Percentiles rank a stretch among this genome's conserved stretches.
These are phyloP conservation scores for Chrysoporthe austroafricana DNA, from an alignment of 2,329 filamentous ascomycete species.

Conservation along the genomic window DNA sequence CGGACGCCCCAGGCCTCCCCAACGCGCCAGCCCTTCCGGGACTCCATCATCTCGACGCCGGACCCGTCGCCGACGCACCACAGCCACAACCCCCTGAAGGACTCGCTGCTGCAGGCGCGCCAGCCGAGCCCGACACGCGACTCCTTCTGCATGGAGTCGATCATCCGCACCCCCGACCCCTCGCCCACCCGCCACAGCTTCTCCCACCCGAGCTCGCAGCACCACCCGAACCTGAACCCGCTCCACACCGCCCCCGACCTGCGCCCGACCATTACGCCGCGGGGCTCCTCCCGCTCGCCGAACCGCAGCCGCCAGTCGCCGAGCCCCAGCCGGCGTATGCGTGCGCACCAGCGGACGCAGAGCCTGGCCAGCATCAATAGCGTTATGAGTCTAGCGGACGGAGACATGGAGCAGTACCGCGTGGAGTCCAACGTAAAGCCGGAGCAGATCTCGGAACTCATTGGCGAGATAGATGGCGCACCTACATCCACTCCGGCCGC, in stretches of 20 bases:
- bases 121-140: slow-evolving; percentile 26
- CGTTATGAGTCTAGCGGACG: slow-evolving; percentile 28
- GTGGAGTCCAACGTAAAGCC: slow-evolving; percentile 28
- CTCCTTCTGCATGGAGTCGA: slow-evolving; percentile 16
- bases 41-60: slow-evolving; percentile 26
- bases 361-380: slow-evolving; percentile 28
- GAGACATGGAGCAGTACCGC: slow-evolving; percentile 29
- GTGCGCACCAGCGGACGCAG: slow-evolving; percentile 28
- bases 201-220: slow-evolving; percentile 23
- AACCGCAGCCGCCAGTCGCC: slow-evolving; percentile 25
- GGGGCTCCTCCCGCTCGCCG: slow-evolving; percentile 18
- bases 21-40: slow-evolving; percentile 23
- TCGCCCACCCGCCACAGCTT: slow-evolving; percentile 28
- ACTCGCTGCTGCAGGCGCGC: slow-evolving; percentile 25
- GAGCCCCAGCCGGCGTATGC: slow-evolving; percentile 27
- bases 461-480: slow-evolving; percentile 25
- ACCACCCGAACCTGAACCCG: slow-evolving; percentile 13
- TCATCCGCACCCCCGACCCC: slow-evolving; percentile 25
- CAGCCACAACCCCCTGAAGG: slow-evolving; percentile 24
- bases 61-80: slow-evolving; percentile 26
- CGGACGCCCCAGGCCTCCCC: slow-evolving; percentile 25
- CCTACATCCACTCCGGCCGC: not conserved
- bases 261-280: slow-evolving; percentile 21
- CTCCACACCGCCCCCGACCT: slow-evolving; percentile 26
- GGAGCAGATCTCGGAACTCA: slow-evolving; percentile 28